A percentile compares a stretch with the other conserved stretches of the same genome.
Evolutionary conservation across 306 rosid species (phyloP).

Genomic region (Malus orientalis): DNA sequence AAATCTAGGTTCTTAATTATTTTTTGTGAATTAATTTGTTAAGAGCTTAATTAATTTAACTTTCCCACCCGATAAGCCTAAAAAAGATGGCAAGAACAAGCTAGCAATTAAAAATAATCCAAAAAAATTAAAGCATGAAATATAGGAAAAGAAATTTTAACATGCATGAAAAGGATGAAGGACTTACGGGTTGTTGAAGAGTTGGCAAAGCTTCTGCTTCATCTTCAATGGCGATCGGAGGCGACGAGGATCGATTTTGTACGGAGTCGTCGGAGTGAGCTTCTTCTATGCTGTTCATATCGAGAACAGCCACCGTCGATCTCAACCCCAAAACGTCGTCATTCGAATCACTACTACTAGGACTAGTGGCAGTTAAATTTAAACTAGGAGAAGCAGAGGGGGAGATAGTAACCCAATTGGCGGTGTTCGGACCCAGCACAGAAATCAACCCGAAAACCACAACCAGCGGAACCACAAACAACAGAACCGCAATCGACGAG

Average conservation of each 20-base stretch:
- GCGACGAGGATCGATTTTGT: conserved; percentile 44
- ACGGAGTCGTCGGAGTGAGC: conserved; percentile 40
- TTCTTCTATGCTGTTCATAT: conserved; percentile 25
- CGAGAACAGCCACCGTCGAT: conserved; percentile 27
- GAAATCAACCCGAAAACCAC: conserved; percentile 47
- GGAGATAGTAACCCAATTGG: conserved; percentile 21
- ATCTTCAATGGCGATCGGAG: conserved; percentile 21
- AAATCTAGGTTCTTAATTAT: not conserved
- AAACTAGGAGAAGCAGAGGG: conserved; percentile 15
- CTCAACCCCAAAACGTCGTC: conserved; percentile 18
- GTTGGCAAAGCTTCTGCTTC: conserved; percentile 17
- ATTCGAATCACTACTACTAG: not conserved
- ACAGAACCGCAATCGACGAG: conserved; percentile 30
- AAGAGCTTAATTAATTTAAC: not conserved
- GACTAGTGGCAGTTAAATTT: not conserved
- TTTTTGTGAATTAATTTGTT: not conserved
- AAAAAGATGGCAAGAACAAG: not conserved
- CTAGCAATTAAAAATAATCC: not conserved
- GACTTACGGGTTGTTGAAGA: conserved; percentile 37
- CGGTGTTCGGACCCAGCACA: conserved; percentile 41
- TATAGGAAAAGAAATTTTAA: not conserved
- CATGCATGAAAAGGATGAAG: not conserved
- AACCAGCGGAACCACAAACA: conserved; percentile 43
- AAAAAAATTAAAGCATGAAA: not conserved
- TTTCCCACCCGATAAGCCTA: not conserved